A percentile compares a stretch with the other conserved stretches of the same genome.
These are phyloP conservation scores for Daedaleopsis sinensis DNA, from an alignment of 768 basidiomycete species.

Conservation along the genomic window DNA sequence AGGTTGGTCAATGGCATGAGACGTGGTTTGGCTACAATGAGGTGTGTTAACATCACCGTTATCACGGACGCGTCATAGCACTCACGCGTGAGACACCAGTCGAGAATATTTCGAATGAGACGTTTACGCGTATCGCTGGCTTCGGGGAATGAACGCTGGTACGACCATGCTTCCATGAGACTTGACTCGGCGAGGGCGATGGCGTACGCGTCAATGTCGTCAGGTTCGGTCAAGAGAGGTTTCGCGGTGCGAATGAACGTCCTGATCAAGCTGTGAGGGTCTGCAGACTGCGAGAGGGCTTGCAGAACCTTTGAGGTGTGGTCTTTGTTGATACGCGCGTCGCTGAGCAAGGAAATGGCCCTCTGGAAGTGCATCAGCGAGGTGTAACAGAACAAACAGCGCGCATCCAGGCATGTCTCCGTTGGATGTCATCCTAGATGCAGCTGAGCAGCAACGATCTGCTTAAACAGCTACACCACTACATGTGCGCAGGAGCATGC, in stretches of 20 bases:
- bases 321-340: slow-evolving; percentile 74
- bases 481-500: too few species aligned
- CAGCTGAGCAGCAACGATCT: too few species aligned
- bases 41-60: slow-evolving; percentile 6
- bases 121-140: slow-evolving; percentile 51
- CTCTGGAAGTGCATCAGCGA: slow-evolving; percentile 41
- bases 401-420: too few species aligned
- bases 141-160: slow-evolving; percentile 72
- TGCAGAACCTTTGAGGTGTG: slow-evolving; percentile 79
- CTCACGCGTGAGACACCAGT: slow-evolving; percentile 74
- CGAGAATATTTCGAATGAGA: slow-evolving; percentile 60
- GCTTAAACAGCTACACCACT: too few species aligned
- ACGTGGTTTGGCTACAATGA: slow-evolving; percentile 56
- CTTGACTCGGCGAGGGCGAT: slow-evolving; percentile 67
- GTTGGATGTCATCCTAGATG: too few species aligned
- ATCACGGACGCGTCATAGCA: slow-evolving; percentile 14
- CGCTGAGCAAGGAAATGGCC: slow-evolving; percentile 74
- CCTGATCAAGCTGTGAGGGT: slow-evolving; percentile 60
- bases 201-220: slow-evolving; percentile 71
- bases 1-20: slow-evolving; percentile 60
- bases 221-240: slow-evolving; percentile 67
- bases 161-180: slow-evolving; percentile 75
- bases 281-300: slow-evolving; percentile 52
- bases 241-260: slow-evolving; percentile 78
- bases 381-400: background rate